Evolutionary conservation across 768 basidiomycete species (phyloP).

Genomic region (Exidia glandulosa): DNA sequence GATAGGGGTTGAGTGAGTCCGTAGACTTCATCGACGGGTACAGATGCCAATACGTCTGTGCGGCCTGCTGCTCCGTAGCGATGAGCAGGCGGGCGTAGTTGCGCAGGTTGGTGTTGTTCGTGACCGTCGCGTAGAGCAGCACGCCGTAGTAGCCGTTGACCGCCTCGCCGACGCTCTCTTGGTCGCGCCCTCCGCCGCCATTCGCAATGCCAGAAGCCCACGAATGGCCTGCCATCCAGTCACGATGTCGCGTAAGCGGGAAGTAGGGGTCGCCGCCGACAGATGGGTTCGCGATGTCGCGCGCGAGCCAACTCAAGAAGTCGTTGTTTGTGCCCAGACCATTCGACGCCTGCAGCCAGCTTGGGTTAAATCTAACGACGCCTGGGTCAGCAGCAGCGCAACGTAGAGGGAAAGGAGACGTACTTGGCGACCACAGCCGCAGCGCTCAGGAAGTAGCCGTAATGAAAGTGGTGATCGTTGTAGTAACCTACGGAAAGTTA

Average conservation of each 20-base stretch:
- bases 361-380: constrained; percentile 12
- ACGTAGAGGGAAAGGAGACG: background rate
- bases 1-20: constrained; percentile 25
- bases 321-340: constrained; percentile 6
- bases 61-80: constrained; percentile 25
- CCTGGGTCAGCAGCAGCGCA: background rate
- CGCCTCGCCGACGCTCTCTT: constrained; percentile 24
- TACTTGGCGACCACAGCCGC: constrained; percentile 25
- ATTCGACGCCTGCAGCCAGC: constrained; percentile 16
- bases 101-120: constrained; percentile 19
- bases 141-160: constrained; percentile 26
- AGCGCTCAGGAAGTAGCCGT: constrained; percentile 23
- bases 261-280: constrained; percentile 19
- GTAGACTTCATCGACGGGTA: constrained; percentile 19
- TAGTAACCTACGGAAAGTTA: constrained; percentile 13
- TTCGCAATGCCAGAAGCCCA: constrained; percentile 28
- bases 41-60: constrained; percentile 26
- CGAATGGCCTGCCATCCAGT: constrained; percentile 28
- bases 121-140: constrained; percentile 21
- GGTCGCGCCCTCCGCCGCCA: constrained; percentile 22
- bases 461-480: constrained; percentile 28
- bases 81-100: constrained; percentile 24
- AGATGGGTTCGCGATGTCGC: constrained; percentile 25
- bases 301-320: constrained; percentile 19
- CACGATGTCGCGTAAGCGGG: constrained; percentile 22